Conservation (phyloP, 805 yeast genomes). For the Maudiozyma saulgeensis region DNA sequence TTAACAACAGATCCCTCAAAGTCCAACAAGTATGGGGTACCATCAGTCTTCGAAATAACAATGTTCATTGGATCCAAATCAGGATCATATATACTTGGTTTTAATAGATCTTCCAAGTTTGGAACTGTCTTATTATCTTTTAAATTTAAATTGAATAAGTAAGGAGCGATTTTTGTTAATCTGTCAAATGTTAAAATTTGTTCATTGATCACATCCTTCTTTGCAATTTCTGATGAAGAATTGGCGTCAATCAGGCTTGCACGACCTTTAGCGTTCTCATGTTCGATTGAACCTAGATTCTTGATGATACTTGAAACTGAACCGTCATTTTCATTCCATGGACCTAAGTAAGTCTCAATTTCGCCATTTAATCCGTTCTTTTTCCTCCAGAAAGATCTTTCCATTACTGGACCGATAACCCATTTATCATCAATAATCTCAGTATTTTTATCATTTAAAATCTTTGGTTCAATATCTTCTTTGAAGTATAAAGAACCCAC, state of each 20-base stretch:
- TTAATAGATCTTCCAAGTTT: slow-evolving; percentile 49
- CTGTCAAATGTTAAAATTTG: slow-evolving; percentile 56
- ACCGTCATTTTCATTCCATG: slow-evolving; percentile 45
- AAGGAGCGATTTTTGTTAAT: slow-evolving; percentile 45
- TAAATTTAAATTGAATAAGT: slow-evolving; percentile 43
- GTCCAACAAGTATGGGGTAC: slow-evolving; percentile 53
- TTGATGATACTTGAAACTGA: slow-evolving; percentile 54
- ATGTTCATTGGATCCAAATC: slow-evolving; percentile 91
- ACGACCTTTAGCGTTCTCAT: slow-evolving; percentile 49
- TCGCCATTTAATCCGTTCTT: slow-evolving; percentile 29
- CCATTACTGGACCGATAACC: slow-evolving; percentile 86
- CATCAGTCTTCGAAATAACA: slow-evolving; percentile 36
- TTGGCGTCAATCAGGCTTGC: slow-evolving; percentile 28
- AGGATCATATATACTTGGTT: slow-evolving; percentile 68
- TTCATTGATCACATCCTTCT: slow-evolving; percentile 37
- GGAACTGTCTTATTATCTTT: slow-evolving; percentile 43
- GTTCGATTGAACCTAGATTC: slow-evolving; percentile 56
- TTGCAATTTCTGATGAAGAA: slow-evolving; percentile 8
- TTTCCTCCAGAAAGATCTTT: slow-evolving; percentile 66
- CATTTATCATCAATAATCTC: slow-evolving; percentile 40
- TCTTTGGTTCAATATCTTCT: slow-evolving; percentile 1
- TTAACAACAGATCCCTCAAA: slow-evolving; percentile 73
- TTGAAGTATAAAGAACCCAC: slow-evolving; percentile 85
- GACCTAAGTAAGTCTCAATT: slow-evolving; percentile 52
- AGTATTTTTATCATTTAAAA: not conserved